Evolutionary conservation across 2,329 filamentous ascomycete genomes (phyloP), one percentile per base, ranked within the genome.

Genomic region (Botrytis medusae): DNA sequence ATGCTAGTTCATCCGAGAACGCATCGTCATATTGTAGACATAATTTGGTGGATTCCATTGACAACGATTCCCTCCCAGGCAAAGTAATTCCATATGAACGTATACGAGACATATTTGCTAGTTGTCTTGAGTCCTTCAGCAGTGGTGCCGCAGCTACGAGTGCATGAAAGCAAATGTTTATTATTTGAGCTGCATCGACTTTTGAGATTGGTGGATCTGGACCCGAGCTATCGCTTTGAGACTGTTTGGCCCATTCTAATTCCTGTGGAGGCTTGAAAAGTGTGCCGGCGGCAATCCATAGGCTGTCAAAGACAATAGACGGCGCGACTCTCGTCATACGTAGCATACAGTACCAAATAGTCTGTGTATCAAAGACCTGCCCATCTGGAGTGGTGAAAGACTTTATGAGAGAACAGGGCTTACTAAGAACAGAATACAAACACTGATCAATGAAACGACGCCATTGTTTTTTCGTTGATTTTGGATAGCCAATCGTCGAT

Each of bases 21-120:
- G 85, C 85, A 77, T 91, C 90, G 74, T 91, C 87, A 73, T 90
- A 91, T 72, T 88, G 84, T 9, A 91, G 83, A 75, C 87, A 90
- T 32, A 89, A 81, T 16, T 84, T 81, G 7, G 84, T 77, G 7
- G 86, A 84, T 74, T 88, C 86, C 7, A 84, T 81, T 8, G 85
- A 84, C 3, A 85, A 81, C 6, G 83, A 80, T 22, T 85, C 85
- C 73, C 84, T 84, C 4, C 83, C 84, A 25, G 85, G 82, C 42
- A 89, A 80, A 16, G 84, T 85, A 1, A 79, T 64, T 54, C 80
- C 80, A 62, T 77, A 78, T 22, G 79, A 87, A 61, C 89, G 84
- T 32, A 89, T 84, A 32, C 88, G 86, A 34, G 89, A 91, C 83
- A 91, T 86, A 65, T 90, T 87, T 72, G 86, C 85, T 1, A 91